Conservation (phyloP, 2,329 filamentous ascomycete species). For the Aspergillus sp. region DNA sequence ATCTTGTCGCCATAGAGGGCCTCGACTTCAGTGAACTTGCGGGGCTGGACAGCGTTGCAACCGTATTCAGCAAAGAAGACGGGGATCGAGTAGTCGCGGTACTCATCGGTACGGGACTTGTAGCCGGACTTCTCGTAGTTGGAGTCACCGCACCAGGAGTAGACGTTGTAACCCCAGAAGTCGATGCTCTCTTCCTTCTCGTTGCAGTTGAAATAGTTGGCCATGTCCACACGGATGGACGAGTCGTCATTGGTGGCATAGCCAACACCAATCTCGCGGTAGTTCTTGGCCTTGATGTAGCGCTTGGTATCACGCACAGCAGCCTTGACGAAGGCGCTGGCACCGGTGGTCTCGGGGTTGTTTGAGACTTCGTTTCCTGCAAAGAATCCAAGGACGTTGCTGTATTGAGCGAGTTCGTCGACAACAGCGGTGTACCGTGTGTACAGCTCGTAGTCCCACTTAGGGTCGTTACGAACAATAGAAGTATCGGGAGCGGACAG, state of each 20-base stretch:
- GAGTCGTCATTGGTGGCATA: constrained; percentile 93
- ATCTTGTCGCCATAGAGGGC: constrained; percentile 78
- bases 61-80: constrained; percentile 98
- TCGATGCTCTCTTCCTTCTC: constrained; percentile 67
- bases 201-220: constrained; percentile 92
- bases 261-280: constrained; percentile 79
- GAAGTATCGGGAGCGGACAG: constrained; percentile 75
- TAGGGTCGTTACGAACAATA: constrained; percentile 76
- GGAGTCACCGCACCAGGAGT: constrained; percentile 93
- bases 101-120: constrained; percentile 77
- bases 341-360: constrained; percentile 77
- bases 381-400: constrained; percentile 93
- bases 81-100: constrained; percentile 82
- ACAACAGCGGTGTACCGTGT: constrained; percentile 78
- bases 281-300: constrained; percentile 77
- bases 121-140: constrained; percentile 76
- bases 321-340: constrained; percentile 93
- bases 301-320: constrained; percentile 92
- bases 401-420: constrained; percentile 74
- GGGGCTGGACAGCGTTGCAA: constrained; percentile 73
- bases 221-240: constrained; percentile 75
- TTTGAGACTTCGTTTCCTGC: constrained; percentile 97
- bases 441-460: constrained; percentile 77
- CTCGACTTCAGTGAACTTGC: constrained; percentile 79
- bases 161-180: constrained; percentile 99